Conservation (phyloP, 208 protist genomes). For the Leishmania lainsoni region DNA sequence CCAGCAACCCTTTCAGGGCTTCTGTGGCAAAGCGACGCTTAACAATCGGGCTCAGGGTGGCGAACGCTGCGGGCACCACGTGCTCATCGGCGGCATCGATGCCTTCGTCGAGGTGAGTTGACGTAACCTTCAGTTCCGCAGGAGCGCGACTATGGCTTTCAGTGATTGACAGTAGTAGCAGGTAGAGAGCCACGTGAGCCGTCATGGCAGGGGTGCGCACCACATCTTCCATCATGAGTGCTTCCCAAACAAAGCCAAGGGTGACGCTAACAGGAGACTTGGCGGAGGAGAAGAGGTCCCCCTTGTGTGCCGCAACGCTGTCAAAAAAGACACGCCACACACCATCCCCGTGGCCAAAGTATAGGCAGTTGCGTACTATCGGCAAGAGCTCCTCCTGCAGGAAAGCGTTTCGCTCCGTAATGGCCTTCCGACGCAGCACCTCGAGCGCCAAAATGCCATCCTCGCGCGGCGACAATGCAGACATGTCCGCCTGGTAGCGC, state of each 20-base stretch:
- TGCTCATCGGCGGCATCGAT: conserved; percentile 8
- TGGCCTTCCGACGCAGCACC: conserved; percentile 68
- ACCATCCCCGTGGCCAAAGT: conserved; percentile 67
- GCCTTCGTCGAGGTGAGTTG: conserved; percentile 46
- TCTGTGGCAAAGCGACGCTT: conserved; percentile 55
- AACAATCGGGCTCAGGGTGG: conserved; percentile 31
- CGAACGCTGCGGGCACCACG: neutral
- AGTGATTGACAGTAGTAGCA: conserved; percentile 52
- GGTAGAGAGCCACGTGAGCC: conserved; percentile 70
- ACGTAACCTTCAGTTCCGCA: conserved; percentile 19
- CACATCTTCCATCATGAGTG: conserved; percentile 63
- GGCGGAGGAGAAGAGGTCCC: conserved; percentile 37
- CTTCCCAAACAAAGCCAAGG: conserved; percentile 69
- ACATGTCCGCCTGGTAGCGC: conserved; percentile 25
- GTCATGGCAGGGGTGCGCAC: conserved; percentile 68
- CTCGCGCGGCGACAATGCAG: conserved; percentile 25
- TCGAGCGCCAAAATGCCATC: conserved; percentile 66
- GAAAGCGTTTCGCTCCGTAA: conserved; percentile 63
- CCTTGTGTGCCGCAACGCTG: conserved; percentile 49
- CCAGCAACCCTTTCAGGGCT: conserved; percentile 33
- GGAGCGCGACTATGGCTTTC: conserved; percentile 34
- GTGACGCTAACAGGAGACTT: conserved; percentile 21
- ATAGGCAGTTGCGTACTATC: conserved; percentile 44
- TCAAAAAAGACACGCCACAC: conserved; percentile 76
- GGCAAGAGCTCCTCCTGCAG: conserved; percentile 55